A percentile compares a stretch with the other conserved stretches of the same genome.
phyloP scores from a whole-genome alignment of 176 grass and related monocot genomes.

The Zea luxurians region DNA sequence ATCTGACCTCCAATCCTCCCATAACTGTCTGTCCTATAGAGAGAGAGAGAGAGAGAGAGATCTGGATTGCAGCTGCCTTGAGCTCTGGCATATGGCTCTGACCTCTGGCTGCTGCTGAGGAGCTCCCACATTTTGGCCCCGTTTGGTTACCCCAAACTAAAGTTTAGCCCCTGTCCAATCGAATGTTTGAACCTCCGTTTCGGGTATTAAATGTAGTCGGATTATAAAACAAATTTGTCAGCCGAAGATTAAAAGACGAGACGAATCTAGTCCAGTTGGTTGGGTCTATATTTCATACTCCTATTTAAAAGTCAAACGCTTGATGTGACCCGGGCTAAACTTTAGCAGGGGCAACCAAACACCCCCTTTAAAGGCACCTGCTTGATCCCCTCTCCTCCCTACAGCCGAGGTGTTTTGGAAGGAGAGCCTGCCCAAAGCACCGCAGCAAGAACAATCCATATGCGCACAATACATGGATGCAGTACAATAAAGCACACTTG shows the following conservation, averaged over 20 bases:
- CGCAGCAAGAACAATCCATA: conserved; percentile 53
- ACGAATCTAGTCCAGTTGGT: no score
- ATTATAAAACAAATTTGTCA: no score
- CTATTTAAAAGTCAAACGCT: no score
- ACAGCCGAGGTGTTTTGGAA: conserved; percentile 46
- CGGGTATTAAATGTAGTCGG: no score
- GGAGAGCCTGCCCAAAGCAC: conserved; percentile 52
- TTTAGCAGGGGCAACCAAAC: no score
- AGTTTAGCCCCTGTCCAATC: no score
- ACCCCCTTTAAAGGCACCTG: conserved; percentile 11
- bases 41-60: neutral
- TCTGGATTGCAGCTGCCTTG: neutral
- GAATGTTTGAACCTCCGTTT: no score
- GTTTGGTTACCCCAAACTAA: no score
- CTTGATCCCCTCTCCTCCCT: conserved; percentile 2
- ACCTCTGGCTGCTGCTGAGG: neutral
- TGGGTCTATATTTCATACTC: no score
- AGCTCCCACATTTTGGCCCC: conserved; percentile 46
- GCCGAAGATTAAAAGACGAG: no score
- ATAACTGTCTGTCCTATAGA: conserved; percentile 33
- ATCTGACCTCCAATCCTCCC: conserved; percentile 49
- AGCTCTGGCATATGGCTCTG: neutral
- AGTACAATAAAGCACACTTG: conserved; percentile 16
- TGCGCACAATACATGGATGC: conserved; percentile 40
- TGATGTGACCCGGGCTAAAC: no score